These are phyloP conservation scores for Aspergillus carlsbadensis DNA, from an alignment of 495 filamentous ascomycete genomes.

Conservation along the genomic window DNA sequence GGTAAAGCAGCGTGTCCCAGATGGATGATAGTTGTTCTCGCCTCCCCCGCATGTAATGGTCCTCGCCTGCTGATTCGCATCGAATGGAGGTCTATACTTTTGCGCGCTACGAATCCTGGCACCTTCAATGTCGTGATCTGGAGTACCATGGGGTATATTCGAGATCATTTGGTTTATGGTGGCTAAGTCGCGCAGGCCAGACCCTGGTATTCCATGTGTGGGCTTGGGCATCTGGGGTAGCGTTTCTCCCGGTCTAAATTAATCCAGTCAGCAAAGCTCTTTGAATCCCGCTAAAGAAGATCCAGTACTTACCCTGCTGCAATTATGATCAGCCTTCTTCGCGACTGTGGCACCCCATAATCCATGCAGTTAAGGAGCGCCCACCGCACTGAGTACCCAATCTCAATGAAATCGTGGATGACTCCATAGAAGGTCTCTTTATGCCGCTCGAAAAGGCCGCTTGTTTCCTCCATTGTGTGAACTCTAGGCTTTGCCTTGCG, in stretches of 20 bases:
- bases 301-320: conserved; percentile 63
- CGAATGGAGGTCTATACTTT: conserved; percentile 24
- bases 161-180: conserved; percentile 51
- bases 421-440: conserved; percentile 57
- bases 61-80: conserved; percentile 48
- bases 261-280: conserved; percentile 16
- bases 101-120: conserved; percentile 20
- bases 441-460: conserved; percentile 55
- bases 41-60: conserved; percentile 74
- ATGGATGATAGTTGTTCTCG: conserved; percentile 65
- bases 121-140: conserved; percentile 46
- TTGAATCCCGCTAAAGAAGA: neutral
- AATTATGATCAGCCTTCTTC: conserved; percentile 71
- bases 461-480: conserved; percentile 84
- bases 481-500: conserved; percentile 62
- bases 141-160: conserved; percentile 37
- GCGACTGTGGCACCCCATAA: conserved; percentile 61
- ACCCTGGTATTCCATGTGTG: conserved; percentile 52
- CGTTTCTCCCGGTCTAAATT: conserved; percentile 64
- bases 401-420: conserved; percentile 60
- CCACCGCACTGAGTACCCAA: conserved; percentile 70
- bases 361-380: conserved; percentile 50
- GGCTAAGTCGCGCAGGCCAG: conserved; percentile 28
- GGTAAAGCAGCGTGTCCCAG: conserved; percentile 65
- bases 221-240: conserved; percentile 68